phyloP scores from a whole-genome alignment of 306 rosid genomes.

The Calophaca sinica region DNA sequence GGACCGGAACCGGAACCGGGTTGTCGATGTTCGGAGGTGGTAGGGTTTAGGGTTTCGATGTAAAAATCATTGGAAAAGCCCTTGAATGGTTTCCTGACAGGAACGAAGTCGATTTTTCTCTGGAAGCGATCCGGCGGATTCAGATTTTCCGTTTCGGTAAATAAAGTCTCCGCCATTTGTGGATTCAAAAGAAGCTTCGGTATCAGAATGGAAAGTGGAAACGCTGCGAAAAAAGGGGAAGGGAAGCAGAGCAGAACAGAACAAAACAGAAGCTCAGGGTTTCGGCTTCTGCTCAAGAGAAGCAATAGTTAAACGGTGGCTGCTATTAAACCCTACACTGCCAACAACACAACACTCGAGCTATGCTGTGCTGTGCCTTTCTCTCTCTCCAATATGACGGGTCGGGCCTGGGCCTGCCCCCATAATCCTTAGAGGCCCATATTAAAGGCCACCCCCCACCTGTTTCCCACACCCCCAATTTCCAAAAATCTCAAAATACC shows the following conservation, averaged over 20 bases:
- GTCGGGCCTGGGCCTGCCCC: conserved; percentile 15
- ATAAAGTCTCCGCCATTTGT: conserved; percentile 50
- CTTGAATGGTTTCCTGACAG: conserved; percentile 59
- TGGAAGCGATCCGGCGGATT: conserved; percentile 41
- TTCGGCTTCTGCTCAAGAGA: conserved; percentile 62
- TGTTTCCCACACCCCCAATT: too few species aligned
- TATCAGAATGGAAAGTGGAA: not conserved
- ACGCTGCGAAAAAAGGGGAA: not conserved
- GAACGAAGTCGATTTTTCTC: conserved; percentile 65
- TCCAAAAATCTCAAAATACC: too few species aligned
- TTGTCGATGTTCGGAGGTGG: conserved; percentile 46
- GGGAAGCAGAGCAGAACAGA: conserved; percentile 26
- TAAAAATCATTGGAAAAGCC: conserved; percentile 71
- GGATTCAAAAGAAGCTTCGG: not conserved
- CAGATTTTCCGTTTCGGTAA: conserved; percentile 27
- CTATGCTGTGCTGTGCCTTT: not conserved
- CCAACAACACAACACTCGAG: not conserved
- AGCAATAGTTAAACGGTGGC: not conserved
- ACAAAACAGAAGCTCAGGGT: conserved; percentile 25
- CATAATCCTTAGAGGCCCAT: not conserved
- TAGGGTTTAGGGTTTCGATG: conserved; percentile 84
- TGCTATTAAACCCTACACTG: conserved; percentile 79
- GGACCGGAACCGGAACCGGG: conserved; percentile 32
- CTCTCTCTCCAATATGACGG: conserved; percentile 2
- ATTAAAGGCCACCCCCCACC: too few species aligned